Base-by-base conservation (phyloP, 2,329 filamentous ascomycete species). In the Triangularia verruculosa region DNA sequence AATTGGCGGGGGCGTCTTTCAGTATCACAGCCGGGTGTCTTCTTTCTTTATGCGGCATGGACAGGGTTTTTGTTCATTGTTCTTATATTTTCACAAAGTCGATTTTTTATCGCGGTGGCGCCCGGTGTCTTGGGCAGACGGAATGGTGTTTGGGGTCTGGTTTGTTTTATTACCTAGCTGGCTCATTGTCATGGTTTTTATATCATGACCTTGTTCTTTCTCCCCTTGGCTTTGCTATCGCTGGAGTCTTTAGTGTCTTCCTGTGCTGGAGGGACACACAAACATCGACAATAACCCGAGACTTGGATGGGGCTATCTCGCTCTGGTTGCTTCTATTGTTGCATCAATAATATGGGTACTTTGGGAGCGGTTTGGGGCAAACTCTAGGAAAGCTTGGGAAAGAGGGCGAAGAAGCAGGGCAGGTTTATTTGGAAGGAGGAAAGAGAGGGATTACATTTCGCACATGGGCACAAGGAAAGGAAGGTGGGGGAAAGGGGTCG, bases 61-160 rank as follows among this genome's bases (percentile, higher is more conserved):
- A 64, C 63, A 57, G 59, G 28, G 34, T 58, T 62, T 65, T 63
- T 56, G 27, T 27, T 64, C 64, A 62, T 66, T 53, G 59, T 59
- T 47, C 17, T 61, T 62, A 22, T 34, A 57, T 59, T 68, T 52
- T 56, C 28, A 57, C 59, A 32, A 47, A 61, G 34, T 58, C 57
- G 58, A 63, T 67, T 66, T n/a, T 47, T 62, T 70, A 65, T 66
- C 54, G 66, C 64, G 61, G 60, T 55, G 68, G 68, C 67, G 68
- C 61, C 57, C 9, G 68, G 67, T 61, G 61, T 63, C 57, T 62
- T 53, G 47, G 39, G 68, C 63, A 63, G 60, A 61, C 39, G 52
- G 65, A 61, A 61, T 25, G 61, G 65, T 56, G 59, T 66, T 63
- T 56, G 34, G 56, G 62, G 54, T 51, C 55, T 32, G 62, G 30